Percentiles rank a stretch among this genome's conserved stretches.
phyloP scores from a whole-genome alignment of 225 moss, liverwort and hornwort species.

The Bryum argenteum region DNA sequence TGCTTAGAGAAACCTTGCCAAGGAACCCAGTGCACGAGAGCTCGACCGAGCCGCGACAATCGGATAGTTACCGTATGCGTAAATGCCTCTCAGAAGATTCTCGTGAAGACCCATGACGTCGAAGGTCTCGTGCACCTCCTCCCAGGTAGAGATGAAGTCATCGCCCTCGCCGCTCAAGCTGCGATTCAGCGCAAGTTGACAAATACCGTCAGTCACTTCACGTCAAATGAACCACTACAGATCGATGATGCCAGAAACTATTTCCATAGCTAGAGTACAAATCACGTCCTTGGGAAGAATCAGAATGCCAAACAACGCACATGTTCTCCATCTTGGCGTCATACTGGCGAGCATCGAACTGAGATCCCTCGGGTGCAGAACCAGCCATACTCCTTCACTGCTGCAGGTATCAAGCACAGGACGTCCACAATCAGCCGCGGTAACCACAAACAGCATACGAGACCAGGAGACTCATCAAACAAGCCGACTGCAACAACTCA shows the following conservation, averaged over 20 bases:
- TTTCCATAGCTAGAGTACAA: not conserved
- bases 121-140: constrained; percentile 79
- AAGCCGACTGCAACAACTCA: not conserved
- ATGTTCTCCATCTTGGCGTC: constrained; percentile 86
- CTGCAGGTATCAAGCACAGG: constrained; percentile 12
- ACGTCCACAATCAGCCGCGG: constrained; percentile 20
- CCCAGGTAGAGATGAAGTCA: constrained; percentile 78
- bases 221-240: not conserved
- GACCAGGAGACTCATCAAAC: not conserved
- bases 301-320: constrained; percentile 39
- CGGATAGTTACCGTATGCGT: constrained; percentile 56
- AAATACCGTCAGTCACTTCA: constrained; percentile 18
- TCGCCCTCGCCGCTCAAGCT: constrained; percentile 72
- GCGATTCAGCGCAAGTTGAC: constrained; percentile 15
- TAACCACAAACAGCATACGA: not conserved
- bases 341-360: constrained; percentile 85
- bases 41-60: not conserved
- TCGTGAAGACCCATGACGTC: constrained; percentile 74
- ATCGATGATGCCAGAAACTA: not conserved
- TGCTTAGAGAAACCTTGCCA: not conserved
- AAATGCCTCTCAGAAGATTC: constrained; percentile 70
- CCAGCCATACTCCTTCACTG: constrained; percentile 68
- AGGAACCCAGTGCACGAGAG: not conserved
- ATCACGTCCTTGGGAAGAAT: not conserved
- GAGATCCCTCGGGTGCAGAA: constrained; percentile 86